Evolutionary conservation across 306 rosid species (phyloP), one percentile per base, ranked within the genome.

Genomic region (Cyclanthera cordifolia): DNA sequence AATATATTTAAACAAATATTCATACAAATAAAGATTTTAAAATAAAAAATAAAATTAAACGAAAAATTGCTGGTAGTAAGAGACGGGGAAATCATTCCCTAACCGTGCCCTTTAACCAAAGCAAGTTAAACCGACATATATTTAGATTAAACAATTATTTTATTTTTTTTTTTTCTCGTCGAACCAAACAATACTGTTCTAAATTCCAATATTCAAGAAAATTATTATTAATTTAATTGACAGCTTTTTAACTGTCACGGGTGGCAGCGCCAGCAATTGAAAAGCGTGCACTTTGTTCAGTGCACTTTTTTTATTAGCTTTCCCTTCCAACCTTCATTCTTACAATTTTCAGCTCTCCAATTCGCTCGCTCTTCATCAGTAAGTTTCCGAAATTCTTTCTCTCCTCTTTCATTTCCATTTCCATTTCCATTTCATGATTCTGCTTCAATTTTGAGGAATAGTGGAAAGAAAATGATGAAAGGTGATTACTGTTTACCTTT

Each of bases 321-420:
- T 12, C n/a, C n/a, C n/a, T n/a, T n/a, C n/a, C 70, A 43, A 43
- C 54, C 4, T 66, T 24, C 51, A 19, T 12, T 12, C 27, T 6
- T 1, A 9, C 15, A 10, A 8, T 53, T 20, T 13, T 28, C 69
- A 37, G 6, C 16, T n/a, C 20, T 17, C 16, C n/a, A 16, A 48
- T 20, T 51, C 55, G 55, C 55, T 51, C 25, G 52, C 3, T 48
- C 52, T 48, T 64, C 69, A 7, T 64, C 69, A 6, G 69, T 64
- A 64, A 43, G 69, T 43, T 21, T 11, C 12, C 69, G 6, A 19
- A 21, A 0, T 23, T 3, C 34, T 45, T 28, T 57, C 54, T 43
- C 41, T 63, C 49, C 8, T 8, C 12, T 10, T 61, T 46, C 15
- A 32, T 4, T 37, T 64, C 53, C 17, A 23, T 41, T 64, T 23